Conservation (phyloP, 495 filamentous ascomycete species). For the Aspergillus cristatus region DNA sequence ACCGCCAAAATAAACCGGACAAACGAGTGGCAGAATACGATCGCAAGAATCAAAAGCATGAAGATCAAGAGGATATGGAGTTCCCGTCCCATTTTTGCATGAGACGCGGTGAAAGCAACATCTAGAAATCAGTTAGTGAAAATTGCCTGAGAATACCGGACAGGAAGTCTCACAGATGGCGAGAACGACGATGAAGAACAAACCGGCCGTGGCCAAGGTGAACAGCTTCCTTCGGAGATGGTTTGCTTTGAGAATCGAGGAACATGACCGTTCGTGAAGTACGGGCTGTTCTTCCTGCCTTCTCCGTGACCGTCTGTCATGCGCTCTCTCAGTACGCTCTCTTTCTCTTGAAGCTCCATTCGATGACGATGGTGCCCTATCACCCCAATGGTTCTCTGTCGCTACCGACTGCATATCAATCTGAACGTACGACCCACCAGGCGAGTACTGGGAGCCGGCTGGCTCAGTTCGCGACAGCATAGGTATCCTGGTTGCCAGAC, state of each 20-base stretch:
- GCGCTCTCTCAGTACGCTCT: background rate
- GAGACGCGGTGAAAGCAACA: conserved; percentile 56
- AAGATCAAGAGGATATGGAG: conserved; percentile 71
- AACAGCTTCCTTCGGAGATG: conserved; percentile 46
- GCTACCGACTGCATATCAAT: conserved; percentile 1
- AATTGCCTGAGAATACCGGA: background rate
- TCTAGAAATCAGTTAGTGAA: conserved; percentile 34
- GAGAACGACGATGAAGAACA: conserved; percentile 45
- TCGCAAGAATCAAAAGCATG: conserved; percentile 58
- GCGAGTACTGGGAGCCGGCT: background rate
- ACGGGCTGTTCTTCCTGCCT: background rate
- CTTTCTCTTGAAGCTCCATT: background rate
- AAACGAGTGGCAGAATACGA: conserved; percentile 72
- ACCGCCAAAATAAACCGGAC: conserved; percentile 61
- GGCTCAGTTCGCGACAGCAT: background rate
- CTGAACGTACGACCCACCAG: conserved; percentile 1
- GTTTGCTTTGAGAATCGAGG: conserved; percentile 45
- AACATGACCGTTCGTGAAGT: conserved; percentile 28
- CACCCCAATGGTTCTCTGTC: background rate
- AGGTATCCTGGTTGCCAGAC: background rate
- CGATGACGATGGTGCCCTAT: background rate
- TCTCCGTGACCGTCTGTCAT: background rate
- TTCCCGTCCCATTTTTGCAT: conserved; percentile 43
- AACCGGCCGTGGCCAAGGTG: conserved; percentile 45
- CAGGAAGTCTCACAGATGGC: conserved; percentile 45